phyloP scores from a whole-genome alignment of 208 protist species.

The Herpetomonas samuelpessoai region DNA sequence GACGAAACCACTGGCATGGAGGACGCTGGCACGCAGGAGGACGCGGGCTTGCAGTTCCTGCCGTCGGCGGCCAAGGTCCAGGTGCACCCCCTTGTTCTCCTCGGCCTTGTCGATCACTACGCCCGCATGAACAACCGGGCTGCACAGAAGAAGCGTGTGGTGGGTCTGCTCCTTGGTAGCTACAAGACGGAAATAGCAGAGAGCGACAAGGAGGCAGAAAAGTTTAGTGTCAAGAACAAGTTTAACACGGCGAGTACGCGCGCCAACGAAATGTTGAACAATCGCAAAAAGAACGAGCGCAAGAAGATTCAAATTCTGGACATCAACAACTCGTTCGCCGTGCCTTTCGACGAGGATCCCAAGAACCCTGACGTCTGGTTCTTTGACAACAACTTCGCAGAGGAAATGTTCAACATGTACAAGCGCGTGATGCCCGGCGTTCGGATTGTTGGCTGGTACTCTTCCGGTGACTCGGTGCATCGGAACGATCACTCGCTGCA shows the following conservation, averaged over 20 bases:
- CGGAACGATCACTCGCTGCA: constrained; percentile 97
- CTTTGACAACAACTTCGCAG: constrained; percentile 95
- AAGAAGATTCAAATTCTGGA: constrained; percentile 58
- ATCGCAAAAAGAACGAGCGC: neutral
- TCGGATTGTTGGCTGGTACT: constrained; percentile 99
- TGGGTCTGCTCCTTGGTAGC: constrained; percentile 96
- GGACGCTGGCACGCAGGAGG: constrained; percentile 11
- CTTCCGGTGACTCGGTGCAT: constrained; percentile 96
- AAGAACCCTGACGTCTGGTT: constrained; percentile 98
- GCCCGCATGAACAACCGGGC: constrained; percentile 95
- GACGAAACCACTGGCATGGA: neutral
- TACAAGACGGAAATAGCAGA: constrained; percentile 36
- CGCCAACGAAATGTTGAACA: neutral
- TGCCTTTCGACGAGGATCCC: constrained; percentile 99
- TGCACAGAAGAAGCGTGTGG: constrained; percentile 94
- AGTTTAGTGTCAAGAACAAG: neutral
- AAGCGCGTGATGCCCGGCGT: constrained; percentile 98
- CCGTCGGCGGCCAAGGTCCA: constrained; percentile 85
- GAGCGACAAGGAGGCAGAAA: neutral
- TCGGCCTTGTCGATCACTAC: constrained; percentile 99
- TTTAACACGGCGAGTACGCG: neutral
- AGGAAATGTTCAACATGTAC: constrained; percentile 99
- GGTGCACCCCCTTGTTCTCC: constrained; percentile 98
- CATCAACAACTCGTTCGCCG: constrained; percentile 98
- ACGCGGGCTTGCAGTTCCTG: constrained; percentile 20